A percentile compares a stretch with the other conserved stretches of the same genome.
Conservation (phyloP, 257 asterid species). For the Nyctanthes arbortristis region DNA sequence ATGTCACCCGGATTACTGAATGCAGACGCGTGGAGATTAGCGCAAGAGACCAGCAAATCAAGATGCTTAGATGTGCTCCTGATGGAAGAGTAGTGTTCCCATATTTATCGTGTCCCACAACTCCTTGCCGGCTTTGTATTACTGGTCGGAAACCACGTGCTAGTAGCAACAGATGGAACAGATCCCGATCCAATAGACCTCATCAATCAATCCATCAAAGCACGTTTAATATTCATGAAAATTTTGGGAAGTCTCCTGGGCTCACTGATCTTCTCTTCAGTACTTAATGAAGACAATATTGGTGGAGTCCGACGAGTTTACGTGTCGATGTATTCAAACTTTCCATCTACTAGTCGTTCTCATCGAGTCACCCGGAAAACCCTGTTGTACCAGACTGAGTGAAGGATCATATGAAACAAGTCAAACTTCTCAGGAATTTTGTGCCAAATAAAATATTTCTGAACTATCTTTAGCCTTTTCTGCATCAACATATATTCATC, state of each 20-base stretch:
- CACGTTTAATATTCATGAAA: neutral
- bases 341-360: too few relatives aligned
- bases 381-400: slow-evolving; percentile 63
- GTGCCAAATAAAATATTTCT: slow-evolving; percentile 58
- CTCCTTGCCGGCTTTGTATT: neutral
- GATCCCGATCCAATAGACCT: neutral
- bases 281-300: neutral
- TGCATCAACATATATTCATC: slow-evolving; percentile 48
- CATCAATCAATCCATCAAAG: neutral
- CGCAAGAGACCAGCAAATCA: neutral
- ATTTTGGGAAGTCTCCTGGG: neutral
- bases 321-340: too few relatives aligned
- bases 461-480: slow-evolving; percentile 41
- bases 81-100: neutral
- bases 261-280: neutral
- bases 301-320: neutral
- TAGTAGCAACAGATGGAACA: neutral
- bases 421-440: slow-evolving; percentile 51
- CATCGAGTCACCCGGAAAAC: slow-evolving; percentile 54
- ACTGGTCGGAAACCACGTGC: neutral
- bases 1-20: neutral
- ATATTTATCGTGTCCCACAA: neutral
- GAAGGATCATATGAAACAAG: slow-evolving; percentile 72
- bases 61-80: neutral
- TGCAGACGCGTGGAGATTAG: neutral